These are phyloP conservation scores for Talaromyces sp. DNA, from an alignment of 2,329 filamentous ascomycete species.

Conservation along the genomic window DNA sequence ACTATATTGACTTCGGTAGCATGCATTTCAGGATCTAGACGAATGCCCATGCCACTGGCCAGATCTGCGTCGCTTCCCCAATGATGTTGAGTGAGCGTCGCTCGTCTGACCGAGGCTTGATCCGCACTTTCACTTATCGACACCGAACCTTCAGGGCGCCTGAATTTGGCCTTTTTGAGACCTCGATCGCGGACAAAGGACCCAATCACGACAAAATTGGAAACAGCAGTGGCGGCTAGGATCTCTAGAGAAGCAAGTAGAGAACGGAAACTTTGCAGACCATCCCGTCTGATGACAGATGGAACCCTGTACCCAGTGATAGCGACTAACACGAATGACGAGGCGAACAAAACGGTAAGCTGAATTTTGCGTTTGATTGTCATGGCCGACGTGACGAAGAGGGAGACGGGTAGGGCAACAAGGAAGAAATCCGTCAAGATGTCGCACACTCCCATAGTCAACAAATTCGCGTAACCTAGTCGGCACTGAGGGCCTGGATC, in stretches of 20 bases:
- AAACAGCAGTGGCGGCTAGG: slow-evolving; percentile 77
- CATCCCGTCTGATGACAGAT: slow-evolving; percentile 64
- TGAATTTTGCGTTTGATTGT: slow-evolving; percentile 70
- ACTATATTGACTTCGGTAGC: slow-evolving; percentile 28
- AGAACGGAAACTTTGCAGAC: slow-evolving; percentile 80
- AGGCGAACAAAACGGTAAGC: slow-evolving; percentile 73
- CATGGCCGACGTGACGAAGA: slow-evolving; percentile 77
- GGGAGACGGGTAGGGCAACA: slow-evolving; percentile 81
- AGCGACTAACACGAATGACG: slow-evolving; percentile 73
- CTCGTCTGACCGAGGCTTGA: slow-evolving; percentile 31
- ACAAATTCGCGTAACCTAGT: slow-evolving; percentile 77
- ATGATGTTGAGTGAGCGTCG: slow-evolving; percentile 61
- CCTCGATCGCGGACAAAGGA: slow-evolving; percentile 90
- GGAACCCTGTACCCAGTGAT: slow-evolving; percentile 80
- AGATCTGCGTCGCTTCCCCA: slow-evolving; percentile 93
- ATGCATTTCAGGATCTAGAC: slow-evolving; percentile 51
- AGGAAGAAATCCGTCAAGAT: slow-evolving; percentile 84
- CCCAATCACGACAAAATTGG: slow-evolving; percentile 84
- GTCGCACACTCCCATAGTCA: slow-evolving; percentile 86
- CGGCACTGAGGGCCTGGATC: slow-evolving; percentile 83
- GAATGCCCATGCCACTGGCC: slow-evolving; percentile 71
- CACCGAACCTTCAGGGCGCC: slow-evolving; percentile 32
- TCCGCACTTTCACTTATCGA: slow-evolving; percentile 47
- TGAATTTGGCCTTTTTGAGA: slow-evolving; percentile 82
- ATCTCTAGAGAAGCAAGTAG: slow-evolving; percentile 87